Conservation (phyloP, 495 filamentous ascomycete species). For the Staphylotrichum tortipilum region DNA sequence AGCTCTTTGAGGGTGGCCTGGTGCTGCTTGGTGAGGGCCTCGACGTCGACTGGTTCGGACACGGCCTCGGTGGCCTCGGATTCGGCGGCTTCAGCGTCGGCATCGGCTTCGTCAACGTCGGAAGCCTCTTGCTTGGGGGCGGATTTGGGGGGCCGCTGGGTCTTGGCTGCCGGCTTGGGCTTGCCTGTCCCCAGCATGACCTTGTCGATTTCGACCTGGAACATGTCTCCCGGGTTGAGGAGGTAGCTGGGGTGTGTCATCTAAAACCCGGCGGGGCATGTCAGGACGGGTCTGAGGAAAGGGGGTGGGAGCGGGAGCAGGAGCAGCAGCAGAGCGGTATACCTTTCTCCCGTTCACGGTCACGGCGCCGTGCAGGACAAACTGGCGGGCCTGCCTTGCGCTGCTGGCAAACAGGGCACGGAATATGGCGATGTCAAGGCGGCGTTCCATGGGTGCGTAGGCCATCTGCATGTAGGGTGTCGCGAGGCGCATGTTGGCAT, state of each 20-base stretch:
- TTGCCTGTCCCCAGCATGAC: slow-evolving; percentile 82
- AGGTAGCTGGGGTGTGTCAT: slow-evolving; percentile 90
- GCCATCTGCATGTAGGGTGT: slow-evolving; percentile 91
- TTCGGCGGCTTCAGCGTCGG: slow-evolving; percentile 18
- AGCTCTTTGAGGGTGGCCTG: slow-evolving; percentile 18
- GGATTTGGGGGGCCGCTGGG: too few relatives aligned
- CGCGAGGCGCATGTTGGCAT: not conserved
- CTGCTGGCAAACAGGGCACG: slow-evolving; percentile 90
- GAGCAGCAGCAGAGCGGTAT: too few relatives aligned
- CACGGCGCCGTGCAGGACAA: slow-evolving; percentile 84
- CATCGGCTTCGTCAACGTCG: slow-evolving; percentile 19
- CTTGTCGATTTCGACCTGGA: slow-evolving; percentile 81
- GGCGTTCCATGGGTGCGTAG: slow-evolving; percentile 80
- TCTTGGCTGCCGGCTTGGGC: slow-evolving; percentile 38
- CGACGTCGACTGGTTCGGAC: slow-evolving; percentile 17
- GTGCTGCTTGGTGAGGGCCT: slow-evolving; percentile 21
- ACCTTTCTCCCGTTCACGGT: slow-evolving; percentile 96
- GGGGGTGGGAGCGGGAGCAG: slow-evolving; percentile 2
- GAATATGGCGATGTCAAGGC: slow-evolving; percentile 86
- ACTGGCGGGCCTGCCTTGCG: slow-evolving; percentile 86
- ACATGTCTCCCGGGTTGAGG: slow-evolving; percentile 95
- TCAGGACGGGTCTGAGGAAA: too few relatives aligned
- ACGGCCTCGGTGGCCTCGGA: slow-evolving; percentile 19
- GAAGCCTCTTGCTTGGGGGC: slow-evolving; percentile 16
- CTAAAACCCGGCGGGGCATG: slow-evolving; percentile 34